phyloP scores from a whole-genome alignment of 1,284 basidiomycete species.

The Malassezia obtusa region DNA sequence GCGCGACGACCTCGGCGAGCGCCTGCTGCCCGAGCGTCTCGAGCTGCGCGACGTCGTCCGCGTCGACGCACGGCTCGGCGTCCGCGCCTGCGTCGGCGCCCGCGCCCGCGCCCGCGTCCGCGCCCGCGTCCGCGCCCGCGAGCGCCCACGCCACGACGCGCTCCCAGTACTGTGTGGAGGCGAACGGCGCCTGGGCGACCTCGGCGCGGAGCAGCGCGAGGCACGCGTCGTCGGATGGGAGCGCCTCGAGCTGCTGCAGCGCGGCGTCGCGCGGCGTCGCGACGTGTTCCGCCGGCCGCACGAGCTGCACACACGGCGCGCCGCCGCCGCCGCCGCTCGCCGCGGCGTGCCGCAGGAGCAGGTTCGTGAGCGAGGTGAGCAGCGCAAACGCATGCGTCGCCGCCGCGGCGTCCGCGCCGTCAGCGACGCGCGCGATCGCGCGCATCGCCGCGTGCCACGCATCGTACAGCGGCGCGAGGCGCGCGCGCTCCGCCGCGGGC shows the following conservation, averaged over 20 bases:
- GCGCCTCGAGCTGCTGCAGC: slow-evolving; percentile 3
- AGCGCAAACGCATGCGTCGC: slow-evolving; percentile 1
- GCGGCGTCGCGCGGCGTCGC: neutral
- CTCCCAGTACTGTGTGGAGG: neutral
- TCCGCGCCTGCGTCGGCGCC: neutral
- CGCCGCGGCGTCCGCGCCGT: neutral
- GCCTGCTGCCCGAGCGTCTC: slow-evolving; percentile 2
- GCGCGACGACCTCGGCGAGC: slow-evolving; percentile 1
- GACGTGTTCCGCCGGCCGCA: neutral
- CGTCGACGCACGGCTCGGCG: neutral
- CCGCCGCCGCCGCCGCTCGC: neutral
- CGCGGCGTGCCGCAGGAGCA: slow-evolving; percentile 4
- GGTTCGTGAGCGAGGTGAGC: slow-evolving; percentile 8
- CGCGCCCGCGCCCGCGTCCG: neutral
- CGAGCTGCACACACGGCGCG: neutral
- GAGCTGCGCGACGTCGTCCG: neutral
- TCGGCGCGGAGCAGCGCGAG: slow-evolving; percentile 3
- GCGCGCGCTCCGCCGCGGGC: neutral
- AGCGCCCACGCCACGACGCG: neutral
- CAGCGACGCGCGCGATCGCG: neutral
- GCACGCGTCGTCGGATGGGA: slow-evolving; percentile 1
- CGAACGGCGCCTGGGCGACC: neutral
- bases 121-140: neutral
- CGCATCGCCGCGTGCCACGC: neutral
- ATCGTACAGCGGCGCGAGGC: neutral